A percentile compares a stretch with the other conserved stretches of the same genome.
Conservation (phyloP, 2,329 filamentous ascomycete genomes). For the Hypoxylon sp. region DNA sequence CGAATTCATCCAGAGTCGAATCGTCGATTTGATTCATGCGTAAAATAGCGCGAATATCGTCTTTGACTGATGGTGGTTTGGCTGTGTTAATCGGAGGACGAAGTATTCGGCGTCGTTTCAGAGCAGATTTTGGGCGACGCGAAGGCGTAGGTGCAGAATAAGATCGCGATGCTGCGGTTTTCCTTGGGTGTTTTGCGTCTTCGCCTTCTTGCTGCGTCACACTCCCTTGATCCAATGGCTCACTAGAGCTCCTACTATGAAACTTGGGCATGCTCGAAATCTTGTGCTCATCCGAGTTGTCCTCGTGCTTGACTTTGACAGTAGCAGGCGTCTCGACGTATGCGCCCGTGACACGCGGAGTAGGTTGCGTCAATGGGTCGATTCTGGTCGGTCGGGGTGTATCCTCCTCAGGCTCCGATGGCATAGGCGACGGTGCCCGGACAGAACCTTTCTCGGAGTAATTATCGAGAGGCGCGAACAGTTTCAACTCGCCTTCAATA, state of each 20-base stretch:
- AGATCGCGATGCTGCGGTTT: conserved; percentile 38
- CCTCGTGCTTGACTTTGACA: conserved; percentile 47
- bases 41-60: conserved; percentile 67
- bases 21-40: conserved; percentile 67
- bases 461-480: conserved; percentile 67
- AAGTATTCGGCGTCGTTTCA: conserved; percentile 60
- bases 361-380: conserved; percentile 63
- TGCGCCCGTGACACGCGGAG: conserved; percentile 66
- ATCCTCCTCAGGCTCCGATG: conserved; percentile 54
- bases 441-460: conserved; percentile 68
- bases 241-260: conserved; percentile 28
- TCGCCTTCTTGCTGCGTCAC: conserved; percentile 23
- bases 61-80: conserved; percentile 65
- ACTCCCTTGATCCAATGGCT: conserved; percentile 24
- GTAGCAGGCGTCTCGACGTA: conserved; percentile 68
- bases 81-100: conserved; percentile 65
- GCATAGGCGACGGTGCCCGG: conserved; percentile 61
- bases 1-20: conserved; percentile 69
- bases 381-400: conserved; percentile 61
- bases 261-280: conserved; percentile 10
- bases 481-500: conserved; percentile 66
- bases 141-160: conserved; percentile 47
- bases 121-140: conserved; percentile 54
- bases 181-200: conserved; percentile 17
- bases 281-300: conserved; percentile 25